Evolutionary conservation across 192 early-diverging fungal genomes (phyloP).

Genomic region (Coemansia sp.): DNA sequence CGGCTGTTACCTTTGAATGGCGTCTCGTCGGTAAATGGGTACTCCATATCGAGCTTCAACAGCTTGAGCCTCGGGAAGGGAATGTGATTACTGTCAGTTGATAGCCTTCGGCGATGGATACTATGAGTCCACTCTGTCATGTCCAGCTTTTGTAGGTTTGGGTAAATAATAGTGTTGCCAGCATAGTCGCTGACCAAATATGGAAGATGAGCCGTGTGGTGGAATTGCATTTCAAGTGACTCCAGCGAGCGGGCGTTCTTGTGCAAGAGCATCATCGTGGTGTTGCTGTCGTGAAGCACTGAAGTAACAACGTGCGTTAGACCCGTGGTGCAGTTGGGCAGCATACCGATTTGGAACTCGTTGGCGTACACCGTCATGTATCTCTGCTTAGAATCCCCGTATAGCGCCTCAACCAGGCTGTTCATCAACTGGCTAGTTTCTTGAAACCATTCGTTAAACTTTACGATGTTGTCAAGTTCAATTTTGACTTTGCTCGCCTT

Average conservation of each 20-base stretch:
- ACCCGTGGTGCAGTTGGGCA: not conserved
- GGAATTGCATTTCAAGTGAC: not conserved
- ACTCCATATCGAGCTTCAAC: constrained; percentile 15
- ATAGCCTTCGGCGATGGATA: not conserved
- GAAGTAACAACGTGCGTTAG: not conserved
- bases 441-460: not conserved
- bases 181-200: not conserved
- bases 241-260: not conserved
- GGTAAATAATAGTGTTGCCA: not conserved
- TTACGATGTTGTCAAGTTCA: not conserved
- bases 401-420: not conserved
- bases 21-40: constrained; percentile 28
- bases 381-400: not conserved
- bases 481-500: not conserved
- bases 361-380: not conserved
- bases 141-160: not conserved
- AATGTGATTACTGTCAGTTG: not conserved
- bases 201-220: not conserved
- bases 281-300: not conserved
- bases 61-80: constrained; percentile 16
- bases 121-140: not conserved
- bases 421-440: not conserved
- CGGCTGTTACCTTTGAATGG: constrained; percentile 21
- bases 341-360: not conserved
- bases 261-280: constrained; percentile 7